Base-by-base conservation (phyloP, 495 filamentous ascomycete genomes). In the Opeltia flavorubescens region DNA sequence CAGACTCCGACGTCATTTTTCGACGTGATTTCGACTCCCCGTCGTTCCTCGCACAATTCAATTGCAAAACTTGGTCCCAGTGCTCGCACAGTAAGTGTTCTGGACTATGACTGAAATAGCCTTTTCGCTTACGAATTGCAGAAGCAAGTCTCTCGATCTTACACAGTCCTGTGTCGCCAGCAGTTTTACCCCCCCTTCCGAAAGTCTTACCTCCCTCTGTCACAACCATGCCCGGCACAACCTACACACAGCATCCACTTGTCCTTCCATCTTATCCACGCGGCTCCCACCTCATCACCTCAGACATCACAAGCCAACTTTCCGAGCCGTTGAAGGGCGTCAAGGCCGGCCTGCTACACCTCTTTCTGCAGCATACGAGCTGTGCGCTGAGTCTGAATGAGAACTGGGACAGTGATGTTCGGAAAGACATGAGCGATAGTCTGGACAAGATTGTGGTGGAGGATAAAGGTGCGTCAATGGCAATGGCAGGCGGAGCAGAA, bases 301-400 rank as follows among this genome's bases (percentile, higher is more conserved):
- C 81, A 57, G 65, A 78, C 41, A 74, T 98, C 46, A 40, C 75
- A 24, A 62, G 63, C 31, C 66, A 76, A 29, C 63, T 96, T 0
- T 86, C 89, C 3, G 35, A 3, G 21, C 83, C 94, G 62, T 67
- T 98, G 53, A 66, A 65, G 39, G 54, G 67, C 48, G 91, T 94
- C 74, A 87, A 86, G 61, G 71, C 88, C 50, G 91, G 91, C 27
- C 67, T 96, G 48, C 67, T 96, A 49, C 78, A 94, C 56, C 71
- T 95, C 38, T 95, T 95, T 64, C 67, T 94, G 36, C 86, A 95
- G 65, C 88, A 95, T 66, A 95, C 88, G 21, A 83, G 76, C 60
- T 89, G 84, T 65, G 88, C 81, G 33, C 68, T 95, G 44, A 81
- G 75, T 46, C 62, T 95, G 51, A 95, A 98, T 62, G 91, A 98